These are phyloP conservation scores for Cryptosporidium ubiquitum DNA, from an alignment of 169 alveolate genomes.

Conservation along the genomic window DNA sequence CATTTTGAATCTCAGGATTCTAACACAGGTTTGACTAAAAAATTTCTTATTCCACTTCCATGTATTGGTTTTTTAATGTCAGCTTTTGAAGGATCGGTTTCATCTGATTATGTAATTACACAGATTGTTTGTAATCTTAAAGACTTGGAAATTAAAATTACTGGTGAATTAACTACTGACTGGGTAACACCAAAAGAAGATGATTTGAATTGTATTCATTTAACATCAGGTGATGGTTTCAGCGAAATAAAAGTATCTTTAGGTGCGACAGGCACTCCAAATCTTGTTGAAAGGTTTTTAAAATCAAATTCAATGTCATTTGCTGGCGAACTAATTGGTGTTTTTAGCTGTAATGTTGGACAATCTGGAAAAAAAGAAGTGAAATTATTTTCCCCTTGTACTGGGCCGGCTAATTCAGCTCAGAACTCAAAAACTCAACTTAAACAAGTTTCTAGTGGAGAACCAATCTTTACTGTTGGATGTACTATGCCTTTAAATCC, in stretches of 20 bases:
- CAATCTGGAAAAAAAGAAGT: neutral
- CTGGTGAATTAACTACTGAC: neutral
- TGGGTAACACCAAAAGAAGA: slow-evolving; percentile 9
- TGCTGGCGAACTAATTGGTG: slow-evolving; percentile 21
- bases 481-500: slow-evolving; percentile 1
- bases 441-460: neutral
- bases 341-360: neutral
- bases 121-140: slow-evolving; percentile 18
- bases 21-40: neutral
- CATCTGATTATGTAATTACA: neutral
- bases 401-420: neutral
- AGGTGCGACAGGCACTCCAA: slow-evolving; percentile 3
- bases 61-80: slow-evolving; percentile 13
- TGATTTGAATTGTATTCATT: neutral
- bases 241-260: neutral
- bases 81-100: neutral
- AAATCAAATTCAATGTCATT: neutral
- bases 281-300: neutral
- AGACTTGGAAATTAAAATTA: neutral
- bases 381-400: slow-evolving; percentile 5
- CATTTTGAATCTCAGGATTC: neutral
- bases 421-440: neutral
- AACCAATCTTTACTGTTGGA: neutral
- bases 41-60: slow-evolving; percentile 4
- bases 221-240: neutral